Evolutionary conservation across 2,329 filamentous ascomycete genomes (phyloP), one percentile per base, ranked within the genome.

Genomic region (Colletotrichum sp.): DNA sequence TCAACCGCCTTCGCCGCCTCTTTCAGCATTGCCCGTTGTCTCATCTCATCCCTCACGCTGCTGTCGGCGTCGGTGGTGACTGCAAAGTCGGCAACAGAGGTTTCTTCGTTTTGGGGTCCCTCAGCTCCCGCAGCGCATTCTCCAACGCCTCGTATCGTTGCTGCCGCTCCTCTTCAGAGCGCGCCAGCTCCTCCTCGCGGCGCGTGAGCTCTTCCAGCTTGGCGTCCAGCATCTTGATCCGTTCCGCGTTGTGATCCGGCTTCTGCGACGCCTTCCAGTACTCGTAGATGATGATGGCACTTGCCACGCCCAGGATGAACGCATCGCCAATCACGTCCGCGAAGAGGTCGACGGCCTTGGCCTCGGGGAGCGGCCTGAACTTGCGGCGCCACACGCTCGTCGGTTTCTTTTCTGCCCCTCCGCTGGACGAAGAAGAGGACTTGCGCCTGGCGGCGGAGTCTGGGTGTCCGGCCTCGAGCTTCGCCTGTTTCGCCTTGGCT

Each of bases 301-400:
- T 85, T 8, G 91, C 92, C 30, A 93, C 91, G 7, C 87, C 80
- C 24, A 93, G 86, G 75, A 93, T 93, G 80, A 93, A 93, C 18
- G 86, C 84, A 77, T 93, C 92, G 55, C 92, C 92, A 65, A 91
- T 84, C 18, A 93, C 91, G 79, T 93, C 92, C 56, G 92, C 92
- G 78, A 93, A 93, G 9, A 93, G 83, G 79, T 93, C 91, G 13
- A 93, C 92, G 10, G 92, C 92, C 82, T 93, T 93, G 18, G 83
- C 86, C 80, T 93, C 92, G 12, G 92, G 91, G n/a, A 93, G 84
- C 8, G 91, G 83, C 67, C 92, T 85, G 80, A 93, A 93, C 79
- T 90, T 91, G 74, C 92, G 89, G 75, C 81, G 88, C 92, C 92
- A 93, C 13, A 93, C 84, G 78, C 88, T 93, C 59, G 86, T 86